phyloP scores from a whole-genome alignment of 768 basidiomycete species.

The Xanthoconium purpureum region DNA sequence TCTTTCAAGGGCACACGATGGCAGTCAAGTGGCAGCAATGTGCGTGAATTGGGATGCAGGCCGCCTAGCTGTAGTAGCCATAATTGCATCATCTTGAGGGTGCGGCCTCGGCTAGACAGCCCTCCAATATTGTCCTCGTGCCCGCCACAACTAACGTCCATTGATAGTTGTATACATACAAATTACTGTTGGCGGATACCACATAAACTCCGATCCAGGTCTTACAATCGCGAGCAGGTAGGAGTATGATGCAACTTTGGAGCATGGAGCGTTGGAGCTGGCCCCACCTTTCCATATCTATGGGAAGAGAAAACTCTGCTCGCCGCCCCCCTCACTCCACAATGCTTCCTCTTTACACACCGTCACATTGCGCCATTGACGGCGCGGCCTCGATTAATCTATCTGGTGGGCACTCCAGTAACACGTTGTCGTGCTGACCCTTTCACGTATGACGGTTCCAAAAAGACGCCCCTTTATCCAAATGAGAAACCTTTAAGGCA shows the following conservation, averaged over 20 bases:
- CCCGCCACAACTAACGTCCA: neutral
- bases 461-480: neutral
- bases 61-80: neutral
- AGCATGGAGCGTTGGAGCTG: neutral
- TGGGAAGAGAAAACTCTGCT: neutral
- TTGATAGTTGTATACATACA: neutral
- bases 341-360: neutral
- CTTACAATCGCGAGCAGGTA: neutral
- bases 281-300: neutral
- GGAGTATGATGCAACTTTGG: neutral
- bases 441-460: neutral
- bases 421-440: too few species aligned
- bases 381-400: neutral
- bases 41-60: neutral
- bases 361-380: neutral
- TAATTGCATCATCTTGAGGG: neutral
- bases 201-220: neutral
- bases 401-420: neutral
- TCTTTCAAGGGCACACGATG: constrained; percentile 4
- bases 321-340: neutral
- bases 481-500: too few species aligned
- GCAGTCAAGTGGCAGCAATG: constrained; percentile 2
- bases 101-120: neutral
- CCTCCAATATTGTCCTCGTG: neutral
- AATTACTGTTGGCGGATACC: neutral